Percentiles rank a stretch among this genome's conserved stretches.
Evolutionary conservation across 1,284 basidiomycete genomes (phyloP).

Genomic region (Pascua guehoae): DNA sequence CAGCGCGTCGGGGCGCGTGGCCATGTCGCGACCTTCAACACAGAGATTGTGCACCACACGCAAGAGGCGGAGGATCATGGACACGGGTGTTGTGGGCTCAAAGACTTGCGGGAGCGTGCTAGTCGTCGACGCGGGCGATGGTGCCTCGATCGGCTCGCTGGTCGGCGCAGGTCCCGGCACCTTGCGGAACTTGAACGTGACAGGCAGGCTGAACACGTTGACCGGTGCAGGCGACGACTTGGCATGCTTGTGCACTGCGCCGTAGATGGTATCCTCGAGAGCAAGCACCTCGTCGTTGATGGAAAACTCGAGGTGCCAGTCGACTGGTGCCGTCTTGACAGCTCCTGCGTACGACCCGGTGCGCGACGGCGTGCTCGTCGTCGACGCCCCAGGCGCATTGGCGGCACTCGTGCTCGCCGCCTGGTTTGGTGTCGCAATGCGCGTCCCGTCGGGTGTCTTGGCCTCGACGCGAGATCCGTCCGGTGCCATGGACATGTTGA

Average conservation of each 20-base stretch:
- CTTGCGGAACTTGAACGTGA: conserved; percentile 81
- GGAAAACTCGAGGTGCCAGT: conserved; percentile 95
- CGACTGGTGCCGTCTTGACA: conserved; percentile 81
- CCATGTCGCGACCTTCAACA: conserved; percentile 52
- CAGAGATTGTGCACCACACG: conserved; percentile 77
- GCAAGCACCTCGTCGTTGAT: conserved; percentile 81
- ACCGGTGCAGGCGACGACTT: conserved; percentile 6
- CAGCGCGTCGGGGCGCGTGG: conserved; percentile 39
- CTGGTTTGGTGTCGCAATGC: conserved; percentile 77
- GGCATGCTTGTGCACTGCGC: conserved; percentile 69
- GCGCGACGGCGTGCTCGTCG: conserved; percentile 45
- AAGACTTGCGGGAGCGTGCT: conserved; percentile 62
- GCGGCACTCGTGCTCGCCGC: conserved; percentile 24
- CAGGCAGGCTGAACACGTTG: conserved; percentile 23
- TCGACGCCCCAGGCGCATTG: conserved; percentile 8
- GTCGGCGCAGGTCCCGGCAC: conserved; percentile 71
- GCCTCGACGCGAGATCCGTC: conserved; percentile 89
- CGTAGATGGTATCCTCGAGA: conserved; percentile 88
- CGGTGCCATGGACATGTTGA: conserved; percentile 77
- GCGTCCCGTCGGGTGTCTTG: conserved; percentile 92
- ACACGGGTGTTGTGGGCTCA: conserved; percentile 77
- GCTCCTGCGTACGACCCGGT: conserved; percentile 85
- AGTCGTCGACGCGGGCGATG: conserved; percentile 37
- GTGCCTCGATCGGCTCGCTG: conserved; percentile 12
- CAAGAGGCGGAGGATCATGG: conserved; percentile 85